Percentiles rank a stretch among this genome's conserved stretches.
These are phyloP conservation scores for Pythium oligandrum DNA, from an alignment of 352 stramenopile species.

Conservation along the genomic window DNA sequence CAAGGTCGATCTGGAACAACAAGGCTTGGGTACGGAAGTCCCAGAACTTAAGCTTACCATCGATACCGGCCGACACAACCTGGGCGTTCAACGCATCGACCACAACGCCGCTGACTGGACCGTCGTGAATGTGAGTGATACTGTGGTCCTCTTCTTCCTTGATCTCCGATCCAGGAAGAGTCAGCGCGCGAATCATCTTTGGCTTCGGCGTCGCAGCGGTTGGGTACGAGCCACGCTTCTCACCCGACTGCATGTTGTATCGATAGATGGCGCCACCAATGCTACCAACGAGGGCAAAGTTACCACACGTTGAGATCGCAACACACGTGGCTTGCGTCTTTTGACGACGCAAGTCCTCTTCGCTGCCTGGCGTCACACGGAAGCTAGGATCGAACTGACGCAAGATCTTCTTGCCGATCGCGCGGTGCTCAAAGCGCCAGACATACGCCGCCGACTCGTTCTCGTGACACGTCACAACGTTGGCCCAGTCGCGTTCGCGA, in stretches of 20 bases:
- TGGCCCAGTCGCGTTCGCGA: slow-evolving; percentile 87
- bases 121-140: slow-evolving; percentile 48
- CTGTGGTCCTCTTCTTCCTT: slow-evolving; percentile 30
- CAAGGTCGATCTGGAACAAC: slow-evolving; percentile 64
- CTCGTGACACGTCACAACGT: slow-evolving; percentile 94
- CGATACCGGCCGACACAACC: slow-evolving; percentile 80
- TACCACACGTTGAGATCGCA: slow-evolving; percentile 89
- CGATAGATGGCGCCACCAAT: slow-evolving; percentile 90
- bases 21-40: slow-evolving; percentile 78
- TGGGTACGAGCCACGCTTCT: slow-evolving; percentile 88
- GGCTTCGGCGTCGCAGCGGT: slow-evolving; percentile 63
- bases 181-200: slow-evolving; percentile 61
- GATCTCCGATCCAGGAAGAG: slow-evolving; percentile 42
- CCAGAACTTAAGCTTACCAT: slow-evolving; percentile 90
- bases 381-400: slow-evolving; percentile 80
- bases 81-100: slow-evolving; percentile 85
- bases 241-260: slow-evolving; percentile 96
- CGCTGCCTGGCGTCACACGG: slow-evolving; percentile 47
- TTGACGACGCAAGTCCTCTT: slow-evolving; percentile 56
- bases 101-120: slow-evolving; percentile 78
- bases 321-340: slow-evolving; percentile 68
- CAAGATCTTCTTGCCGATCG: slow-evolving; percentile 92
- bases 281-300: slow-evolving; percentile 93
- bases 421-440: slow-evolving; percentile 90
- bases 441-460: slow-evolving; percentile 92